Conservation (phyloP, 768 basidiomycete genomes). For the Daedaleopsis sinensis region DNA sequence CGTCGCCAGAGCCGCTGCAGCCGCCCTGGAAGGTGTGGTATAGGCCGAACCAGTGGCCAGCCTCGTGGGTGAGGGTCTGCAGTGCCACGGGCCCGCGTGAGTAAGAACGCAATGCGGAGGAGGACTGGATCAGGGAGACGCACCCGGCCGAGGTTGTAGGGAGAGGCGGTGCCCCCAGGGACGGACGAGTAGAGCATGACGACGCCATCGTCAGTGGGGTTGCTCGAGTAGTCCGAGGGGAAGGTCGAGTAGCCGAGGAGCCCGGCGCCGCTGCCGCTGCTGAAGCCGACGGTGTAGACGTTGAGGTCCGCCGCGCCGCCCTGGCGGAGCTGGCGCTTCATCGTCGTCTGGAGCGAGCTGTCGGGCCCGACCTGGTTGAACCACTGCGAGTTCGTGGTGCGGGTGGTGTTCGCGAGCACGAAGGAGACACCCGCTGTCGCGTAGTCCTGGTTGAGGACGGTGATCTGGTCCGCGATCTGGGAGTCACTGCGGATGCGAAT, state of each 20-base stretch:
- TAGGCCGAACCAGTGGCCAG: conserved; percentile 63
- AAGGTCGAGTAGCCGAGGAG: conserved; percentile 60
- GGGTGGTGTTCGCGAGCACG: conserved; percentile 44
- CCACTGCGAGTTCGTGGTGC: conserved; percentile 50
- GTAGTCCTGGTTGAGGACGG: conserved; percentile 47
- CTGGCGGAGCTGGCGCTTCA: conserved; percentile 50
- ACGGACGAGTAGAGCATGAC: conserved; percentile 37
- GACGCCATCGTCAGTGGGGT: conserved; percentile 52
- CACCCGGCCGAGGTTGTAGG: conserved; percentile 40
- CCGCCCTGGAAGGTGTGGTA: conserved; percentile 64
- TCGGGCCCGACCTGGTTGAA: conserved; percentile 46
- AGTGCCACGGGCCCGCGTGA: neutral
- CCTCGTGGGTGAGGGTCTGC: conserved; percentile 57
- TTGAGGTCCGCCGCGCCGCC: conserved; percentile 47
- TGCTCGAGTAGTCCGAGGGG: conserved; percentile 44
- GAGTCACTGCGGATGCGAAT: conserved; percentile 32
- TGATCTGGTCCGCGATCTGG: conserved; percentile 45
- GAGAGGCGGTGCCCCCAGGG: conserved; percentile 43
- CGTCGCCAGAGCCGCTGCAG: conserved; percentile 43
- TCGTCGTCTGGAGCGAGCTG: conserved; percentile 41
- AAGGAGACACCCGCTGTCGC: conserved; percentile 40
- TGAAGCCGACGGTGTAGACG: conserved; percentile 56
- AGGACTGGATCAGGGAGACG: neutral
- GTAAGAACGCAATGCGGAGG: neutral
- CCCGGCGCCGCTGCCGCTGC: conserved; percentile 40